These are phyloP conservation scores for Monosporascus sp. DNA, from an alignment of 2,329 filamentous ascomycete species.

Conservation along the genomic window DNA sequence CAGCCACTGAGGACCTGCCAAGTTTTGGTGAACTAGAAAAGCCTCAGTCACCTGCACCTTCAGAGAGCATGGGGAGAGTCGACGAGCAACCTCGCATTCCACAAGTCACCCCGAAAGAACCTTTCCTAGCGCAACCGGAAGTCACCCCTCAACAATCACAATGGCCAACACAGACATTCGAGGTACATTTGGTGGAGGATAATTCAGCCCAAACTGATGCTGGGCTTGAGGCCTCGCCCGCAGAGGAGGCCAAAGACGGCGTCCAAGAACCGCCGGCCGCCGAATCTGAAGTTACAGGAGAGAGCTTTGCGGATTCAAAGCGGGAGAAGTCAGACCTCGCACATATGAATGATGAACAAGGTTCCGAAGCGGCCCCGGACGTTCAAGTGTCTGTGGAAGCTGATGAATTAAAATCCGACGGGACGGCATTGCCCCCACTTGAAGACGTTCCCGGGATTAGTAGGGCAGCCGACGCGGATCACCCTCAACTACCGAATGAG, in stretches of 20 bases:
- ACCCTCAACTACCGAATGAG: neutral
- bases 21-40: neutral
- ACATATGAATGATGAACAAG: neutral
- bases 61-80: constrained; percentile 8
- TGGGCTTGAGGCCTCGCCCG: constrained; percentile 2
- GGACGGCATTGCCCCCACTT: neutral
- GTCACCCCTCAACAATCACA: neutral
- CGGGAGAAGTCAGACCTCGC: neutral
- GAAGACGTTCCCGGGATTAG: neutral
- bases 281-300: constrained; percentile 3
- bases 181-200: neutral
- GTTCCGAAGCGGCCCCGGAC: neutral
- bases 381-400: neutral
- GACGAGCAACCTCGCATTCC: neutral
- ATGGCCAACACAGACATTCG: neutral
- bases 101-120: neutral
- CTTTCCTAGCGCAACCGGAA: neutral
- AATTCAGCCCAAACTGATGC: neutral
- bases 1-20: neutral
- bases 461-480: neutral
- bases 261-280: constrained; percentile 5
- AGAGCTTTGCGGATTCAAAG: neutral
- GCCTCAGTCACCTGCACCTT: constrained; percentile 1
- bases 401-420: neutral
- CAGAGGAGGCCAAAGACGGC: constrained; percentile 5